Evolutionary conservation across 2,329 filamentous ascomycete species (phyloP), one percentile per base, ranked within the genome.

Genomic region (Lasiodiplodia gonubiensis): DNA sequence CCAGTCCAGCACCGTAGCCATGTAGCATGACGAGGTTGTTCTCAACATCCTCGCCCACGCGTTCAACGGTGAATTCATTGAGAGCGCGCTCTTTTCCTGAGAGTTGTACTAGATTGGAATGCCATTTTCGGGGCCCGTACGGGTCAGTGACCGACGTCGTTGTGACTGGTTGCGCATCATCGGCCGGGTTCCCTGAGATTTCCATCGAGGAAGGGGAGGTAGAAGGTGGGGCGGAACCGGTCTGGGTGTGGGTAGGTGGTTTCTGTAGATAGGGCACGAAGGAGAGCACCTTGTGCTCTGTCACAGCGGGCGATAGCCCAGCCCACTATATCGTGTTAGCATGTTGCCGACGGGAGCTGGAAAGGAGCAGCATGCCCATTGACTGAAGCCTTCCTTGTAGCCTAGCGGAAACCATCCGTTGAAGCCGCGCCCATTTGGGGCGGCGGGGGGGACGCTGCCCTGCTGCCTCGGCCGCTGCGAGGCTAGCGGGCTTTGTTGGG

Each of bases 21-120:
- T 99, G 95, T 4, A 99, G 83, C 88, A 99, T 97, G 53, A 99
- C 94, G 18, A 99, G 84, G 52, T 92, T 95, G 75, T 98, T 90
- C 55, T 96, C 90, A 0, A 88, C 87, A 4, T 89, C 80, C 76
- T 97, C 94, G 42, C 89, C 92, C 0, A 93, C 81, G 60, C 94
- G 86, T 81, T 97, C 92, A 2, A 99, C 88, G 0, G 92, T 93
- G 78, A 97, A 95, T 76, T 99, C 95, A 76, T 99, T 98, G 70
- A 99, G 79, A 2, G 90, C 91, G 60, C 95, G 88, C 76, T 97
- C 89, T 78, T 93, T 95, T 65, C 95, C 95, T 18, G 90, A 89
- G 67, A 99, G 84, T 70, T 90, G 82, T 12, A 99, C 92, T 84
- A 97, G 90, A 69, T 90, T 89, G 39, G 92, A 93, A 70, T 90